Percentiles rank a stretch among this genome's conserved stretches.
These are phyloP conservation scores for Hypoxylon sp. DNA, from an alignment of 2,329 filamentous ascomycete genomes.

Conservation along the genomic window DNA sequence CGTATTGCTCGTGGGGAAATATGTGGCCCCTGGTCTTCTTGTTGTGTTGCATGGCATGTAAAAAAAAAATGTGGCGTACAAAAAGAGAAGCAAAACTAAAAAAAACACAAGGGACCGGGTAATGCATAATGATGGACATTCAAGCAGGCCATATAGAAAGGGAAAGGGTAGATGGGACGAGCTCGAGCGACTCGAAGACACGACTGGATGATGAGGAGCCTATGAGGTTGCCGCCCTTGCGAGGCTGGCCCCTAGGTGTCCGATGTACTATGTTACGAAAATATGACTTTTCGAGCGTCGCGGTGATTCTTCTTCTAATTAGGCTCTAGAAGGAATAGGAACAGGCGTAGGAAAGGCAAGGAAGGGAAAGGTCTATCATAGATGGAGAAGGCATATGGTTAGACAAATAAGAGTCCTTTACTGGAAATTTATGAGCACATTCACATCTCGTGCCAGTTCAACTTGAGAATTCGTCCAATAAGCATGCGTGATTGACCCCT, in stretches of 20 bases:
- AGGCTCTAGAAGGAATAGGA: conserved; percentile 22
- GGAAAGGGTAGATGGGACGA: conserved; percentile 17
- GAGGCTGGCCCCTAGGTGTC: not conserved
- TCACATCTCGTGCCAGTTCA: not conserved
- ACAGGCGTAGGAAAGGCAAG: not conserved
- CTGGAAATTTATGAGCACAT: conserved; percentile 10
- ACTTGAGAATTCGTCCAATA: not conserved
- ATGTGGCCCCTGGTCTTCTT: conserved; percentile 1
- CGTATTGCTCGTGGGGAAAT: conserved; percentile 6
- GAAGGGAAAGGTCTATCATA: conserved; percentile 21
- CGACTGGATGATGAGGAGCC: conserved; percentile 31
- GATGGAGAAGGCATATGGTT: conserved; percentile 24
- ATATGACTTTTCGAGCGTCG: conserved; percentile 26
- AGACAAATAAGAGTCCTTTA: conserved; percentile 31
- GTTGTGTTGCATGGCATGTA: conserved; percentile 25
- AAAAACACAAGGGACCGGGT: conserved; percentile 24
- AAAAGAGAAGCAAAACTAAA: conserved; percentile 10
- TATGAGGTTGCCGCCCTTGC: not conserved
- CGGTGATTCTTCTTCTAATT: not conserved
- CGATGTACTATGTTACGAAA: conserved; percentile 32
- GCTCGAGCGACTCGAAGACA: conserved; percentile 23
- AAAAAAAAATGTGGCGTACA: conserved; percentile 31
- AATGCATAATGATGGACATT: conserved; percentile 25
- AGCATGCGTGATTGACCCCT: conserved; percentile 20
- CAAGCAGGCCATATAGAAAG: conserved; percentile 9